phyloP scores from a whole-genome alignment of 805 yeast species.

The Zygosaccharomyces gambellarensis region DNA sequence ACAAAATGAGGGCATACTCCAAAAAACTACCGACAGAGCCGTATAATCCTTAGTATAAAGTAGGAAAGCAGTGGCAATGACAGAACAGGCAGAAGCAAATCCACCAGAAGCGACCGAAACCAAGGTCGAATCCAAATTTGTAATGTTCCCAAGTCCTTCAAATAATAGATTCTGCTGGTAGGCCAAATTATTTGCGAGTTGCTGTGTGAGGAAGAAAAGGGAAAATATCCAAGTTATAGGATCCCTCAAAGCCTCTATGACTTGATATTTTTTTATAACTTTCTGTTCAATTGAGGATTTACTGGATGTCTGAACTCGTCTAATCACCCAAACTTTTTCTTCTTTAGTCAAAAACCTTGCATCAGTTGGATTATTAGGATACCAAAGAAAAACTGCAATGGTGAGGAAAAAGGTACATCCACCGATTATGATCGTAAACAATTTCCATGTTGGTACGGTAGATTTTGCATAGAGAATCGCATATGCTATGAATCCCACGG shows the following conservation, averaged over 20 bases:
- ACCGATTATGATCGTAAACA: conserved; percentile 54
- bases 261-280: conserved; percentile 43
- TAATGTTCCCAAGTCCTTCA: conserved; percentile 42
- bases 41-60: conserved; percentile 36
- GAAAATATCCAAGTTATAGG: conserved; percentile 44
- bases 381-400: conserved; percentile 36
- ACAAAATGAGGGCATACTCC: conserved; percentile 42
- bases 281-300: conserved; percentile 44
- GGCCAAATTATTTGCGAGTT: conserved; percentile 49
- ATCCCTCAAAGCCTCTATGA: conserved; percentile 48
- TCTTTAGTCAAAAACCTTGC: conserved; percentile 44
- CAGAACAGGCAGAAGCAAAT: conserved; percentile 40
- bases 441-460: conserved; percentile 43
- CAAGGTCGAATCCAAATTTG: conserved; percentile 44
- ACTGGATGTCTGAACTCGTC: conserved; percentile 40
- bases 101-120: conserved; percentile 53
- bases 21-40: conserved; percentile 37
- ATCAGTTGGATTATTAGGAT: conserved; percentile 54
- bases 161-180: conserved; percentile 50
- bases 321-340: conserved; percentile 49
- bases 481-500: conserved; percentile 47
- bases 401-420: conserved; percentile 44
- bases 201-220: conserved; percentile 40
- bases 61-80: conserved; percentile 37
- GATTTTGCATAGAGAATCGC: conserved; percentile 33